phyloP scores from a whole-genome alignment of 164 flowering plant species.

The Houttuynia cordata region DNA sequence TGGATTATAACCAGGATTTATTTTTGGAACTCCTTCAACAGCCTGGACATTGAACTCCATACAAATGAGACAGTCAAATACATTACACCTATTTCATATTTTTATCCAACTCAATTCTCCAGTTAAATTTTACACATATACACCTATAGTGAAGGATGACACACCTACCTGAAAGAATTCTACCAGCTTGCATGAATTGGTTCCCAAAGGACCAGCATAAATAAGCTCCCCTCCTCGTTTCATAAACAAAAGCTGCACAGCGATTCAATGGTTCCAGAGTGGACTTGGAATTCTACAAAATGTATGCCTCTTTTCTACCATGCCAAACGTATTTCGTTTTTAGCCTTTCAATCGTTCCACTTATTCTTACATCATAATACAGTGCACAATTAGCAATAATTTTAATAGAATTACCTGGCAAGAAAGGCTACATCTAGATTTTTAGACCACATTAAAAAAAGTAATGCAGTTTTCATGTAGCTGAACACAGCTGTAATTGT shows the following conservation, averaged over 20 bases:
- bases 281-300: not conserved
- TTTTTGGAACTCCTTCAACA: constrained; percentile 42
- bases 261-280: not conserved
- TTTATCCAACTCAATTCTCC: too few relatives aligned
- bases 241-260: constrained; percentile 12
- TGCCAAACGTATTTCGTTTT: not conserved
- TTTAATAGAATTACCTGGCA: too few relatives aligned
- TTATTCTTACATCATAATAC: not conserved
- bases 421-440: too few relatives aligned
- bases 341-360: not conserved
- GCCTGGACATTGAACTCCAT: constrained; percentile 2
- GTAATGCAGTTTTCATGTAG: too few relatives aligned
- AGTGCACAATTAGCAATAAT: too few relatives aligned
- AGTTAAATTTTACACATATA: too few relatives aligned
- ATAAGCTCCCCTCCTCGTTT: constrained; percentile 12
- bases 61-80: not conserved
- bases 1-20: constrained; percentile 42
- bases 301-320: not conserved
- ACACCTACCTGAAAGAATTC: constrained; percentile 7
- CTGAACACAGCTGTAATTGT: too few relatives aligned
- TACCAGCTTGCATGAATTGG: constrained; percentile 2
- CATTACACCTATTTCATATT: not conserved
- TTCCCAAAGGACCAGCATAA: constrained; percentile 10
- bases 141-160: not conserved
- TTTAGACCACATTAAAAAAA: too few relatives aligned